Evolutionary conservation across 73 alveolate genomes (phyloP).

Genomic region (Blepharisma stoltei): DNA sequence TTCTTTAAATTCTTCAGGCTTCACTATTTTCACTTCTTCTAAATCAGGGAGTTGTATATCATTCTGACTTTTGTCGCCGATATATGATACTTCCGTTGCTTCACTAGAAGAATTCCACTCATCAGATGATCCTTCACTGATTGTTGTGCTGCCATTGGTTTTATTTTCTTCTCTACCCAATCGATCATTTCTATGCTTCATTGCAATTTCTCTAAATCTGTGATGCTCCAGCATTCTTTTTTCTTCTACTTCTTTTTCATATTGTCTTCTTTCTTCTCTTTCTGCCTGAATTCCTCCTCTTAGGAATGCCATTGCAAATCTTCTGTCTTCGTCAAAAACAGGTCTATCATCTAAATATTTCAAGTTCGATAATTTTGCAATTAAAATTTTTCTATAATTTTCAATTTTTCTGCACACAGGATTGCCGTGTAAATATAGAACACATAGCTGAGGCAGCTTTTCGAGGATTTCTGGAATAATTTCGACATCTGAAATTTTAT

Average conservation of each 20-base stretch:
- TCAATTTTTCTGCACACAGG: conserved; percentile 83
- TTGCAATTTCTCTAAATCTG: conserved; percentile 38
- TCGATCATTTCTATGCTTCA: conserved; percentile 48
- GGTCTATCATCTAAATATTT: conserved; percentile 93
- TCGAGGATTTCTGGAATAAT: conserved; percentile 67
- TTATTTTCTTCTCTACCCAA: conserved; percentile 32
- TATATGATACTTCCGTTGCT: not conserved
- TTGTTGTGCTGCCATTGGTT: not conserved
- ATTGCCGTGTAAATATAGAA: conserved; percentile 88
- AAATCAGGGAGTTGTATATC: too few relatives aligned
- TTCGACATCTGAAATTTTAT: conserved; percentile 80
- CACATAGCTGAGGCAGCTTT: conserved; percentile 88
- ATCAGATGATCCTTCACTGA: conserved; percentile 12
- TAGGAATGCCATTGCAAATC: conserved; percentile 67
- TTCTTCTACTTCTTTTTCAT: conserved; percentile 56
- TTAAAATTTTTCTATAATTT: conserved; percentile 87
- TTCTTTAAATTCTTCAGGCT: too few relatives aligned
- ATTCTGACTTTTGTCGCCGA: too few relatives aligned
- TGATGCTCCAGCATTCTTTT: conserved; percentile 46
- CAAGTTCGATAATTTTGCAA: conserved; percentile 74
- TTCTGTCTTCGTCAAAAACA: conserved; percentile 84
- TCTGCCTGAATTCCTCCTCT: conserved; percentile 70
- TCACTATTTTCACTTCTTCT: too few relatives aligned
- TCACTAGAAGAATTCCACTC: conserved; percentile 23
- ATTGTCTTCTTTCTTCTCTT: conserved; percentile 61